phyloP scores from a whole-genome alignment of 371 early-diverging fungal genomes.

The Basidiobolus meristosporus region DNA sequence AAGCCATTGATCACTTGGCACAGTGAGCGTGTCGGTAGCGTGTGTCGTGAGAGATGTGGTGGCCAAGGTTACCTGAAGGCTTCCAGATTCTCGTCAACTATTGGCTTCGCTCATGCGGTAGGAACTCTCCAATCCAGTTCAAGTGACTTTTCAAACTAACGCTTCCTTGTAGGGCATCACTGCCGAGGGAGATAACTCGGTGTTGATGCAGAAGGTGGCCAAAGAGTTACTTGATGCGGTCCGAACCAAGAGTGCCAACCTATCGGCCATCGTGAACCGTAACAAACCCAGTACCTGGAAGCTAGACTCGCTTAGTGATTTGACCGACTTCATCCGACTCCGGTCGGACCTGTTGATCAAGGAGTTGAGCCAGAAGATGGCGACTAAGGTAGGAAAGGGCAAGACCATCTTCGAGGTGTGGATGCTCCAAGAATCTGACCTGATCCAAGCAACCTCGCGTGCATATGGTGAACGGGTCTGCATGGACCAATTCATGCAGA shows the following conservation, averaged over 20 bases:
- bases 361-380: conserved; percentile 19
- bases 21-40: conserved; percentile 32
- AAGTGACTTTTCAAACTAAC: conserved; percentile 3
- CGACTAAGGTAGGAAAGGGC: conserved; percentile 16
- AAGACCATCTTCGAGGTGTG: conserved; percentile 36
- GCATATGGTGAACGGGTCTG: conserved; percentile 42
- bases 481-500: conserved; percentile 22
- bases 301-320: conserved; percentile 10
- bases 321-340: conserved; percentile 21
- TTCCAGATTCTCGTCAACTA: conserved; percentile 25
- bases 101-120: conserved; percentile 20
- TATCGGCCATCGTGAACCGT: conserved; percentile 11
- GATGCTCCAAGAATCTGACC: conserved; percentile 47
- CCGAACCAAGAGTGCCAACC: conserved; percentile 15
- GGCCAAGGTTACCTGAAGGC: conserved; percentile 48
- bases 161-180: conserved; percentile 26
- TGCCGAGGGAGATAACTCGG: conserved; percentile 60
- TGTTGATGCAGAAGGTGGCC: conserved; percentile 48
- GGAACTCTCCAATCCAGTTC: neutral
- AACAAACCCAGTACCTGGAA: conserved; percentile 15
- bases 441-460: conserved; percentile 32
- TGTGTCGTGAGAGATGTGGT: conserved; percentile 47
- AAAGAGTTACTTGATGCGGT: conserved; percentile 41
- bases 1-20: conserved; percentile 57
- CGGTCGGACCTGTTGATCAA: conserved; percentile 22